Percentiles rank a stretch among this genome's conserved stretches.
Conservation (phyloP, 495 filamentous ascomycete species). For the Xeromyces bisporus region DNA sequence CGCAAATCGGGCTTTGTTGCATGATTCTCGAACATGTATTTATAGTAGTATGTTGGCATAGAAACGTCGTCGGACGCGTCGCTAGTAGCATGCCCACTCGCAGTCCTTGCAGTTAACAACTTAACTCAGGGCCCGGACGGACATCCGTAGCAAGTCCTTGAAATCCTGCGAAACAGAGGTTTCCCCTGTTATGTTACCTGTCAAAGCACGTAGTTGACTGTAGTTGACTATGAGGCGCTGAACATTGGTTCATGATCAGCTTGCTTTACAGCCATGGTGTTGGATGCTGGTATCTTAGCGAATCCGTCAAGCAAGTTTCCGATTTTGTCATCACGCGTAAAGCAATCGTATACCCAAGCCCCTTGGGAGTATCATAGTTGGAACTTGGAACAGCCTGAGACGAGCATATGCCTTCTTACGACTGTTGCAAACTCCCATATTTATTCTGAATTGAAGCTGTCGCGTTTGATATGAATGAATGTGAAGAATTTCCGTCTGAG, state of each 20-base stretch:
- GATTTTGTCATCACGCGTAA: constrained; percentile 81
- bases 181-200: no score
- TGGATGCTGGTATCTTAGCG: constrained; percentile 57
- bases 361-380: constrained; percentile 77
- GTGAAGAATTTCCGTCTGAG: constrained; percentile 73
- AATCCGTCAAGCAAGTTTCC: constrained; percentile 89
- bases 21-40: no score
- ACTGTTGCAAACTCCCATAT: constrained; percentile 72
- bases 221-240: neutral
- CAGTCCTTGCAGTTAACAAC: constrained; percentile 2
- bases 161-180: neutral
- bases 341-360: constrained; percentile 90
- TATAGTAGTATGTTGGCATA: no score
- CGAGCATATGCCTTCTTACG: constrained; percentile 85
- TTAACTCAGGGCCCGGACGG: no score
- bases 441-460: constrained; percentile 85
- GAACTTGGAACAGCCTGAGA: no score
- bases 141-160: neutral
- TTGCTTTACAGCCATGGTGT: constrained; percentile 11
- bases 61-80: no score
- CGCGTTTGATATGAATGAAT: constrained; percentile 58
- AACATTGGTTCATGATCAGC: constrained; percentile 2
- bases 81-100: no score
- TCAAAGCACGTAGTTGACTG: no score
- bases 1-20: constrained; percentile 84